Conservation (phyloP, 495 filamentous ascomycete genomes). For the Penicillium soppii region DNA sequence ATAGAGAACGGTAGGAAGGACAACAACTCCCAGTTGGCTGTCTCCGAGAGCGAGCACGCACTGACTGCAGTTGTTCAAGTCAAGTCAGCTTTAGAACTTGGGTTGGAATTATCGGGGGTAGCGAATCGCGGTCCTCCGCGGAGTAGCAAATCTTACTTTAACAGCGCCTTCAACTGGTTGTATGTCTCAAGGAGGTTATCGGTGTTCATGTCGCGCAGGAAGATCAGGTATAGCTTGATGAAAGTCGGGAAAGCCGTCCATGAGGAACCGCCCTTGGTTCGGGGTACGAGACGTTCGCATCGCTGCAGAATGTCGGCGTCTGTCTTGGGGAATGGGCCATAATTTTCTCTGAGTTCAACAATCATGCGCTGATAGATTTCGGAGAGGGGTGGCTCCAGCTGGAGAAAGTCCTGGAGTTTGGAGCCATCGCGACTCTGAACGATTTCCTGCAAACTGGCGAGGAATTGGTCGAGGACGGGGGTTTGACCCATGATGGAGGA, state of each 20-base stretch:
- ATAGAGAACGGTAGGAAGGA: conserved; percentile 74
- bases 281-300: conserved; percentile 56
- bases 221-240: conserved; percentile 74
- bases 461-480: conserved; percentile 55
- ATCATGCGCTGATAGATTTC: conserved; percentile 67
- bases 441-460: conserved; percentile 52
- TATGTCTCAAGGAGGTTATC: conserved; percentile 74
- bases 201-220: conserved; percentile 75
- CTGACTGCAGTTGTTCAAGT: conserved; percentile 43
- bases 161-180: conserved; percentile 64
- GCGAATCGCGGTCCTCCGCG: not conserved
- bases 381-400: conserved; percentile 64
- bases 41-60: conserved; percentile 79
- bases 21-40: conserved; percentile 70
- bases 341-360: conserved; percentile 59
- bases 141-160: conserved; percentile 55
- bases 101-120: not conserved
- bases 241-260: conserved; percentile 77
- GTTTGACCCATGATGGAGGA: conserved; percentile 32
- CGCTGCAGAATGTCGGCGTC: conserved; percentile 57
- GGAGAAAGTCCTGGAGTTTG: conserved; percentile 56
- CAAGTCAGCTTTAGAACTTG: conserved; percentile 3
- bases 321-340: conserved; percentile 46
- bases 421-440: conserved; percentile 53
- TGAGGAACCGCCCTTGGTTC: conserved; percentile 57